Base-by-base conservation (phyloP, 352 stramenopile genomes). In the Globisporangium abappressorium region DNA sequence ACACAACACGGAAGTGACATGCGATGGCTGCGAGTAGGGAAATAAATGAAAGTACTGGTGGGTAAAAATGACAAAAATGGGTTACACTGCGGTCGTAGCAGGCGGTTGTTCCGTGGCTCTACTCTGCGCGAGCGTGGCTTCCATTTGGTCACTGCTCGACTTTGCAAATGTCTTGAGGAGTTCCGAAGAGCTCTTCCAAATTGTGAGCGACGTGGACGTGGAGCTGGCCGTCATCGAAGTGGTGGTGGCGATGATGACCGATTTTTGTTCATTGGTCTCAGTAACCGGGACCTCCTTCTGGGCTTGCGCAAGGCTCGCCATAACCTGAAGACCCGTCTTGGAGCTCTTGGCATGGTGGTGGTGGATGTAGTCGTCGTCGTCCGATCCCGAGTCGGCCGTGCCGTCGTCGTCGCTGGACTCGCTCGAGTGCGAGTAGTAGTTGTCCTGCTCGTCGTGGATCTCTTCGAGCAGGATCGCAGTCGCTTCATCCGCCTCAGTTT, bases 381-480 rank as follows among this genome's bases (percentile, higher is more conserved):
- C 64, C 7, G 33, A 30, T n/a, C 54, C 41, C 59, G 59, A 65
- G 20, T 30, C 59, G 9, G 55, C 30, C 56, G 56, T 62, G 51
- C 30, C 43, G 53, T 61, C 34, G 43, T 69, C 56, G 46, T 69
- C 64, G 20, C 64, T 69, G 30, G 64, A 51, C 5, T 69, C 64
- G 46, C 64, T 63, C 30, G 33, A 24, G 64, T 69, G 57, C 43
- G 56, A 60, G 64, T 69, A 69, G 34, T 46, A 69, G 33, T 69
- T 69, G 56, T 69, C 64, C 24, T 69, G 64, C 57, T 69, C 64
- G 43, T 69, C 64, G 56, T 69, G 64, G 56, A 69, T 69, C 57
- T 69, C 64, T 14, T 69, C 64, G 30, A 69, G 64, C 33, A 64
- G n/a, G 43, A 51, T 24, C 43, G 43, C 24, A 65, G 34, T 15